phyloP scores from a whole-genome alignment of 1,139 yeast species.

The Nadsonia starkeyi-henricii region DNA sequence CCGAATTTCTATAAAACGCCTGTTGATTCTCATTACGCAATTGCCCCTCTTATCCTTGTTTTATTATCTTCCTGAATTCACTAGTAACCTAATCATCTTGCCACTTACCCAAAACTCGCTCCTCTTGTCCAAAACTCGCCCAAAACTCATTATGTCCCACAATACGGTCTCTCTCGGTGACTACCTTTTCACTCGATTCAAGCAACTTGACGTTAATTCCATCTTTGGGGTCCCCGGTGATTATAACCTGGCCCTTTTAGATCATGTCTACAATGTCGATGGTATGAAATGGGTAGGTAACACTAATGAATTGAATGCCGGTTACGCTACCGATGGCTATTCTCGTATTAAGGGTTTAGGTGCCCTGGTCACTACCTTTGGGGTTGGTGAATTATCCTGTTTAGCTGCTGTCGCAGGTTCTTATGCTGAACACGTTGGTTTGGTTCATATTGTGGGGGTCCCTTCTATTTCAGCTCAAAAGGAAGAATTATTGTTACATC shows the following conservation, averaged over 20 bases:
- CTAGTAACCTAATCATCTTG: no score
- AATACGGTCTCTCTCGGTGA: constrained; percentile 27
- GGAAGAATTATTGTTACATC: constrained; percentile 43
- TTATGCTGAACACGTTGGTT: constrained; percentile 49
- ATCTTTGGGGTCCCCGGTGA: constrained; percentile 48
- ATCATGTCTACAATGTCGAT: constrained; percentile 35
- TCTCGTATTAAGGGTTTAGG: constrained; percentile 47
- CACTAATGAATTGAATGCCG: constrained; percentile 39
- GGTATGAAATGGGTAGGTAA: constrained; percentile 31
- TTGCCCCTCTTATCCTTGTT: no score
- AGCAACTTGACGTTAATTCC: constrained; percentile 32
- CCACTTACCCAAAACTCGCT: no score
- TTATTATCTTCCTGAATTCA: no score
- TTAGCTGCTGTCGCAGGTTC: constrained; percentile 56
- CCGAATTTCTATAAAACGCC: no score
- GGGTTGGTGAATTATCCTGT: constrained; percentile 64
- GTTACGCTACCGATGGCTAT: constrained; percentile 57
- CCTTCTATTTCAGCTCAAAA: constrained; percentile 51
- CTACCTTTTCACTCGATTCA: constrained; percentile 35
- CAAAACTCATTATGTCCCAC: neutral
- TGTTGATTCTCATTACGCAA: no score
- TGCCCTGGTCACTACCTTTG: constrained; percentile 49
- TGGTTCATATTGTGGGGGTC: constrained; percentile 54
- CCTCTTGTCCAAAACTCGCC: neutral
- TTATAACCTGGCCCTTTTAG: constrained; percentile 41